These are phyloP conservation scores for Spathaspora jeffriesii DNA, from an alignment of 1,139 yeast species.

Conservation along the genomic window DNA sequence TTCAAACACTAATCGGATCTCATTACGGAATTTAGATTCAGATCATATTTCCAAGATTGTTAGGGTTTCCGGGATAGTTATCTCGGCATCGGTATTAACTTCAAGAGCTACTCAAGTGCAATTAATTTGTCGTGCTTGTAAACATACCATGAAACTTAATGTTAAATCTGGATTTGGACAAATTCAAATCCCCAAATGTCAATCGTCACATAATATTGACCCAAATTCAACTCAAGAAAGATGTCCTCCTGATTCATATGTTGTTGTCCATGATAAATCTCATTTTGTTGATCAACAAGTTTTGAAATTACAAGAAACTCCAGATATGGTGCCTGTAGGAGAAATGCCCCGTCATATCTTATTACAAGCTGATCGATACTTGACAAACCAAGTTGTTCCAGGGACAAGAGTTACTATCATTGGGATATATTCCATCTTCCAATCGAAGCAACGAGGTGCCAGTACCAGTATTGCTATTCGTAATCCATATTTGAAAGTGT, in stretches of 20 bases:
- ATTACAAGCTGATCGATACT: constrained; percentile 89
- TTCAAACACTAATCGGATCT: constrained; percentile 70
- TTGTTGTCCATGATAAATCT: constrained; percentile 93
- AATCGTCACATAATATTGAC: constrained; percentile 50
- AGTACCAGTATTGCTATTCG: constrained; percentile 72
- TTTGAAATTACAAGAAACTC: constrained; percentile 93
- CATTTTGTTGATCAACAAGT: constrained; percentile 95
- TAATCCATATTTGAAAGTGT: constrained; percentile 84
- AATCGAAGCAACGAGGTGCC: constrained; percentile 54
- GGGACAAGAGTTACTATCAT: constrained; percentile 92
- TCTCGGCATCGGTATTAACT: constrained; percentile 85
- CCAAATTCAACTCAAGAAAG: constrained; percentile 66
- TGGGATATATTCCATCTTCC: constrained; percentile 92
- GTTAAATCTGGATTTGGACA: constrained; percentile 82
- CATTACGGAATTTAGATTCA: constrained; percentile 83
- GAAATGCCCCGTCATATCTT: constrained; percentile 96
- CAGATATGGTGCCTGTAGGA: constrained; percentile 98
- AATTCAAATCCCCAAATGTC: constrained; percentile 76
- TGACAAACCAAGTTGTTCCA: constrained; percentile 94
- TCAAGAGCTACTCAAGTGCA: constrained; percentile 88
- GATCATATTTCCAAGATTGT: constrained; percentile 89
- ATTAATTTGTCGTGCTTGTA: constrained; percentile 85
- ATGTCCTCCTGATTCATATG: constrained; percentile 92
- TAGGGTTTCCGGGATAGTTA: constrained; percentile 89
- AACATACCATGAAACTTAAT: constrained; percentile 69